Percentiles rank a stretch among this genome's conserved stretches.
Conservation (phyloP, 805 yeast species). For the Soucietia sequanensis region DNA sequence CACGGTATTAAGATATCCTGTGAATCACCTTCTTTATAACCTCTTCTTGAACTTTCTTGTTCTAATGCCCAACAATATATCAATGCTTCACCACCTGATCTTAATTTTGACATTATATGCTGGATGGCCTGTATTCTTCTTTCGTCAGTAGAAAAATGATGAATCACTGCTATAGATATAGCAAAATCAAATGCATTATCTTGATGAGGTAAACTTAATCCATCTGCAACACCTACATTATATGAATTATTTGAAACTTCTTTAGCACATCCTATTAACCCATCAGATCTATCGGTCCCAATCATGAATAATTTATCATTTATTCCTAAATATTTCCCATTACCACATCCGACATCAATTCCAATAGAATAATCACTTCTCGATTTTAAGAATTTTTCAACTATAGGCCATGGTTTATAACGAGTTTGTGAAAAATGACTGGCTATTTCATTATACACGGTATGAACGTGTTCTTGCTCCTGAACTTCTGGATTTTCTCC, state of each 20-base stretch:
- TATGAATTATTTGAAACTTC: slow-evolving; percentile 34
- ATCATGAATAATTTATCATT: slow-evolving; percentile 67
- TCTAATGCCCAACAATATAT: slow-evolving; percentile 97
- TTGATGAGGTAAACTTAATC: slow-evolving; percentile 50
- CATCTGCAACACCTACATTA: slow-evolving; percentile 80
- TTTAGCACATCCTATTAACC: slow-evolving; percentile 63
- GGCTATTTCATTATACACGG: slow-evolving; percentile 92
- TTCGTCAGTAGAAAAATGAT: slow-evolving; percentile 85
- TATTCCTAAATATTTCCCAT: slow-evolving; percentile 83
- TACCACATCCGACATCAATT: slow-evolving; percentile 95
- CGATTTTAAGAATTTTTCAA: slow-evolving; percentile 59
- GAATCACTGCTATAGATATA: slow-evolving; percentile 91
- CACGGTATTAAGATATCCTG: slow-evolving; percentile 96
- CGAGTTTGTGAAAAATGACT: slow-evolving; percentile 90
- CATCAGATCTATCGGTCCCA: slow-evolving; percentile 75
- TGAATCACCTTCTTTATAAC: slow-evolving; percentile 86
- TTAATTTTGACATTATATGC: slow-evolving; percentile 63
- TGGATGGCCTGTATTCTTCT: slow-evolving; percentile 74
- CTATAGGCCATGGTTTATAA: slow-evolving; percentile 98
- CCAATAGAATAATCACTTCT: slow-evolving; percentile 65
- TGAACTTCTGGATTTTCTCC: slow-evolving; percentile 49
- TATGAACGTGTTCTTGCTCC: slow-evolving; percentile 81
- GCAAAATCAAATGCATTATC: slow-evolving; percentile 68
- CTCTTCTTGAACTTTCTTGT: slow-evolving; percentile 83
- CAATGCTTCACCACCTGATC: slow-evolving; percentile 63